Evolutionary conservation across 139 green algal species (phyloP).

Genomic region (Chlorella sp.): DNA sequence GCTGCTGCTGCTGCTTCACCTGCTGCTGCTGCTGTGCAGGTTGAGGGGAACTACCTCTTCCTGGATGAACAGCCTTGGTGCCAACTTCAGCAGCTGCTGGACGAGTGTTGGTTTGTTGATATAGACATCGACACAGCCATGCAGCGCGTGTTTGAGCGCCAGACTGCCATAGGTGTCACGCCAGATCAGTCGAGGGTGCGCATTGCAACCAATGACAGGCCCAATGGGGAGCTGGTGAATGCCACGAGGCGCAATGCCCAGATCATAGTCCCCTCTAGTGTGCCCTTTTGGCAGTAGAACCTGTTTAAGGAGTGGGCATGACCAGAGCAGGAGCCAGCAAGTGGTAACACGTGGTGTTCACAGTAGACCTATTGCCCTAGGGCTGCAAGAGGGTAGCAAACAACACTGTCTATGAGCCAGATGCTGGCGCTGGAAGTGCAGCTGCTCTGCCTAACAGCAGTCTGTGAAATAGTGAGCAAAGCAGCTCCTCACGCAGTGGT

Average conservation of each 20-base stretch:
- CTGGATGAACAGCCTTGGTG: conserved; percentile 53
- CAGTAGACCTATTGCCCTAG: no score
- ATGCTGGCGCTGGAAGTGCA: no score
- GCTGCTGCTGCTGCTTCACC: conserved; percentile 24
- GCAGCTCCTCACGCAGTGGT: no score
- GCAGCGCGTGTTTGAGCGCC: conserved; percentile 47
- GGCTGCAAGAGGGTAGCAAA: no score
- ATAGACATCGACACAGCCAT: conserved; percentile 56
- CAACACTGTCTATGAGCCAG: no score
- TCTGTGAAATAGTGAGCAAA: no score
- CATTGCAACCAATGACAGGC: conserved; percentile 65
- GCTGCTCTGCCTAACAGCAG: no score
- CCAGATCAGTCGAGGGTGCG: conserved; percentile 33
- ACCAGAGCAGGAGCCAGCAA: no score
- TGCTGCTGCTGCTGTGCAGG: no score
- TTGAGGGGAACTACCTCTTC: conserved; percentile 90
- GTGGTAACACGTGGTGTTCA: no score
- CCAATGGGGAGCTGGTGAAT: conserved; percentile 63
- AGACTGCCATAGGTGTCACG: conserved; percentile 42
- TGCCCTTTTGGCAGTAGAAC: no score
- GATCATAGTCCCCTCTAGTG: conserved; percentile 38
- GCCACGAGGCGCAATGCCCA: conserved; percentile 22
- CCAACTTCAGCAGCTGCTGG: conserved; percentile 37
- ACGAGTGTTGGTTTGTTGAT: conserved; percentile 76
- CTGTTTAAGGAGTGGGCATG: no score